Evolutionary conservation across 352 stramenopile genomes (phyloP).

Genomic region (Pythium chondricola): DNA sequence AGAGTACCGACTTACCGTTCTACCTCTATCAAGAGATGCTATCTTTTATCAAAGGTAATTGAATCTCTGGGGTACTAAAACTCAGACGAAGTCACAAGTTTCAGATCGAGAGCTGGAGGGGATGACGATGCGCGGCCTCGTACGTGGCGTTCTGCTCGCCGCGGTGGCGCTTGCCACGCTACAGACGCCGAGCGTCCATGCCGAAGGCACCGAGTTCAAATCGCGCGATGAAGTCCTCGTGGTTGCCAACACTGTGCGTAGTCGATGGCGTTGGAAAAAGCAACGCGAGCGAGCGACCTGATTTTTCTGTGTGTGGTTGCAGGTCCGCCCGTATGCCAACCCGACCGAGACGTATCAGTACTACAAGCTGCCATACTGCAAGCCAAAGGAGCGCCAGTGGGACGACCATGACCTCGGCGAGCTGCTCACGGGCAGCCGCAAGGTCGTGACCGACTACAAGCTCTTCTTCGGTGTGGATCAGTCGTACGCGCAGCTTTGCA

Average conservation of each 20-base stretch:
- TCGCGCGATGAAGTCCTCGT: conserved; percentile 58
- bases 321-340: conserved; percentile 95
- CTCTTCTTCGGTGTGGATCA: conserved; percentile 81
- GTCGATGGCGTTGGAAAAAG: neutral
- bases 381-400: conserved; percentile 71
- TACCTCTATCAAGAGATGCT: neutral
- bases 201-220: conserved; percentile 16
- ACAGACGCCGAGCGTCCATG: neutral
- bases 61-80: neutral
- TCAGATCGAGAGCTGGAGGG: neutral
- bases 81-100: too few species aligned
- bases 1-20: conserved; percentile 2
- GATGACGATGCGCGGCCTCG: conserved; percentile 3
- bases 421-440: conserved; percentile 94
- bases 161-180: conserved; percentile 1
- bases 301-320: neutral
- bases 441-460: conserved; percentile 83
- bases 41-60: neutral
- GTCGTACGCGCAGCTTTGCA: conserved; percentile 88
- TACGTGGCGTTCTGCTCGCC: conserved; percentile 12
- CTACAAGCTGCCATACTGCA: conserved; percentile 97
- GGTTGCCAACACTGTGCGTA: conserved; percentile 59
- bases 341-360: conserved; percentile 98
- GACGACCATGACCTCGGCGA: conserved; percentile 92
- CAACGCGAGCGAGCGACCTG: too few species aligned